Percentiles rank a stretch among this genome's conserved stretches.
Evolutionary conservation across 495 filamentous ascomycete species (phyloP).

Genomic region (Podospora tetraspora): DNA sequence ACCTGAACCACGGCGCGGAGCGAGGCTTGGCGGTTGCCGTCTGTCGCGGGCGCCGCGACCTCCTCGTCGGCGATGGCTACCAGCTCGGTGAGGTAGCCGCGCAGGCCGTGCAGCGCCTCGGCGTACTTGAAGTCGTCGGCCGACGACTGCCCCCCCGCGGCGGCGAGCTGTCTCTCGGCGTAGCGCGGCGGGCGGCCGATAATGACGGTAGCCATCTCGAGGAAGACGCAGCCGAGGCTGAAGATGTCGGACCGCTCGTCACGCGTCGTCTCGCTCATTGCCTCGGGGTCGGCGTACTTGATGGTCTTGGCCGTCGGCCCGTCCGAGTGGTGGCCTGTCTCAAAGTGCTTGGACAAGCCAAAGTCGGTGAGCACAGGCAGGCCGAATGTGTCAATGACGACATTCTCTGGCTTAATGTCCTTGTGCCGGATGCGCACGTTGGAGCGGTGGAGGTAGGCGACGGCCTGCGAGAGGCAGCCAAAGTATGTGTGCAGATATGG

Average conservation of each 20-base stretch:
- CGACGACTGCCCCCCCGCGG: background rate
- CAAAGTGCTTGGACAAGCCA: conserved; percentile 38
- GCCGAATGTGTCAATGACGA: conserved; percentile 36
- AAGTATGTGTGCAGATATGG: conserved; percentile 29
- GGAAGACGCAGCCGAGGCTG: conserved; percentile 45
- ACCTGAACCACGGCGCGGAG: conserved; percentile 22
- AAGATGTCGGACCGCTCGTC: conserved; percentile 45
- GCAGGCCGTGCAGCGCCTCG: conserved; percentile 23
- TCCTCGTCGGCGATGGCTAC: conserved; percentile 15
- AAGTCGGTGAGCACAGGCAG: conserved; percentile 41
- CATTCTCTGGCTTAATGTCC: conserved; percentile 46
- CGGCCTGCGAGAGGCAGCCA: conserved; percentile 34
- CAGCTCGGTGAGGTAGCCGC: conserved; percentile 19
- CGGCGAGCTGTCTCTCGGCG: conserved; percentile 25
- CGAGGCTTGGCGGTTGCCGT: conserved; percentile 8
- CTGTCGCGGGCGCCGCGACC: background rate
- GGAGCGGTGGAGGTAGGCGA: conserved; percentile 36
- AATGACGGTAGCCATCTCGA: conserved; percentile 40
- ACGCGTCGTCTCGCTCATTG: conserved; percentile 29
- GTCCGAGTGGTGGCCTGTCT: conserved; percentile 31
- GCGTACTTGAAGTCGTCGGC: conserved; percentile 25
- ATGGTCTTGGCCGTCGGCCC: conserved; percentile 32
- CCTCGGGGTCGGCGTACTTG: conserved; percentile 46
- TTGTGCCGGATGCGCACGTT: conserved; percentile 37
- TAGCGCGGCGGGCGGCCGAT: conserved; percentile 28